Percentiles rank a stretch among this genome's conserved stretches.
Conservation (phyloP, 805 yeast species). For the Ogataea kodamae region DNA sequence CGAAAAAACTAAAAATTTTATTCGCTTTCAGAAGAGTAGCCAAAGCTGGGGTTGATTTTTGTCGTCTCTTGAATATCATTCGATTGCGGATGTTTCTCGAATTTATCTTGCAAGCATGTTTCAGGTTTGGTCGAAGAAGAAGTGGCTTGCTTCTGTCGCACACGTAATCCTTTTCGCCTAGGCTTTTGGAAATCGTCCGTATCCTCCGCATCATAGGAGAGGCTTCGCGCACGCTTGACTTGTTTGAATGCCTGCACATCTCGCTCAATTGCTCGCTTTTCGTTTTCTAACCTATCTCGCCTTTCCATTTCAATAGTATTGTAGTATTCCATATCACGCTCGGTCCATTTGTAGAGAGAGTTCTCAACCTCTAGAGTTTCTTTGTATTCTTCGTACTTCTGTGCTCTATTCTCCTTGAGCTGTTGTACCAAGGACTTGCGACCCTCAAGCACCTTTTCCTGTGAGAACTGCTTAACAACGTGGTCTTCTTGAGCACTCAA, state of each 20-base stretch:
- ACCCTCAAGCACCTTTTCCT: conserved; percentile 23
- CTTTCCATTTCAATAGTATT: conserved; percentile 25
- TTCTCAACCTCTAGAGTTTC: conserved; percentile 37
- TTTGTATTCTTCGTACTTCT: conserved; percentile 26
- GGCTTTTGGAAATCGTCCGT: no score
- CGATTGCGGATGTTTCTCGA: no score
- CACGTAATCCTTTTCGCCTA: conserved; percentile 1
- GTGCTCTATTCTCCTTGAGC: conserved; percentile 36
- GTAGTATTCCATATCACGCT: conserved; percentile 37
- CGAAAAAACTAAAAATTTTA: conserved; percentile 2
- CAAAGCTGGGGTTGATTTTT: no score
- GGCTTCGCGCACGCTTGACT: conserved; percentile 4
- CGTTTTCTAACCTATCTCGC: conserved; percentile 16
- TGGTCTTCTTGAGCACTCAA: conserved; percentile 19
- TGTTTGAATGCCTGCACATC: conserved; percentile 26
- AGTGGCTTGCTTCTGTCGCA: no score
- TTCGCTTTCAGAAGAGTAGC: conserved; percentile 7
- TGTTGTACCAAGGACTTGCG: conserved; percentile 43
- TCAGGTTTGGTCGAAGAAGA: no score
- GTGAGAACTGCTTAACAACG: conserved; percentile 15
- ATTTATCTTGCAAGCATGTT: no score
- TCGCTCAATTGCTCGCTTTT: conserved; percentile 14
- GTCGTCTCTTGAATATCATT: no score
- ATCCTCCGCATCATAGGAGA: no score
- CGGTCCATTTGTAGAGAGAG: conserved; percentile 40